Conservation (phyloP, 768 basidiomycete species). For the Dendrothele bispora region DNA sequence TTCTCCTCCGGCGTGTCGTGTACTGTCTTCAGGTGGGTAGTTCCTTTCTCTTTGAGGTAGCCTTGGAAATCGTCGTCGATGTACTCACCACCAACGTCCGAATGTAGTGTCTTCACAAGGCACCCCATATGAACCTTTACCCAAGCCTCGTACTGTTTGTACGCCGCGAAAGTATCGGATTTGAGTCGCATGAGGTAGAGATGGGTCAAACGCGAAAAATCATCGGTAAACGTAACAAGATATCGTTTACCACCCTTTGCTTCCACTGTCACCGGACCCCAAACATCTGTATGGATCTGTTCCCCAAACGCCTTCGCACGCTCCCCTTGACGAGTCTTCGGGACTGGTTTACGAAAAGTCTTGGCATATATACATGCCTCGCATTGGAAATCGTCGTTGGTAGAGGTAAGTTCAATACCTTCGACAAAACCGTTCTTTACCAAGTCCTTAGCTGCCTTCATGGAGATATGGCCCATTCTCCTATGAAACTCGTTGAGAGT, state of each 20-base stretch:
- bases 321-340: constrained; percentile 14
- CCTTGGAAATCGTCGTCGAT: constrained; percentile 23
- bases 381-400: constrained; percentile 29
- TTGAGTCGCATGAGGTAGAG: constrained; percentile 18
- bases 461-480: constrained; percentile 33
- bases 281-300: constrained; percentile 21
- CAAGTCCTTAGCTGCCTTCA: constrained; percentile 17
- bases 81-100: constrained; percentile 35
- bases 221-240: constrained; percentile 23
- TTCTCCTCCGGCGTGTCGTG: constrained; percentile 38
- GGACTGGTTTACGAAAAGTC: constrained; percentile 26
- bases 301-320: not conserved
- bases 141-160: constrained; percentile 21
- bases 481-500: constrained; percentile 31
- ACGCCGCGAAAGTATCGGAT: constrained; percentile 14
- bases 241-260: constrained; percentile 13
- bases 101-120: constrained; percentile 18
- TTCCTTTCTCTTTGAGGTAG: constrained; percentile 32
- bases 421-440: constrained; percentile 27
- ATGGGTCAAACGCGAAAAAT: constrained; percentile 12
- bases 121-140: constrained; percentile 19
- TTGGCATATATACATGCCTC: constrained; percentile 46
- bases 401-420: constrained; percentile 23
- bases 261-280: constrained; percentile 24
- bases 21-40: constrained; percentile 24